Base-by-base conservation (phyloP, 2,329 filamentous ascomycete genomes). In the Neofusicoccum sp. region DNA sequence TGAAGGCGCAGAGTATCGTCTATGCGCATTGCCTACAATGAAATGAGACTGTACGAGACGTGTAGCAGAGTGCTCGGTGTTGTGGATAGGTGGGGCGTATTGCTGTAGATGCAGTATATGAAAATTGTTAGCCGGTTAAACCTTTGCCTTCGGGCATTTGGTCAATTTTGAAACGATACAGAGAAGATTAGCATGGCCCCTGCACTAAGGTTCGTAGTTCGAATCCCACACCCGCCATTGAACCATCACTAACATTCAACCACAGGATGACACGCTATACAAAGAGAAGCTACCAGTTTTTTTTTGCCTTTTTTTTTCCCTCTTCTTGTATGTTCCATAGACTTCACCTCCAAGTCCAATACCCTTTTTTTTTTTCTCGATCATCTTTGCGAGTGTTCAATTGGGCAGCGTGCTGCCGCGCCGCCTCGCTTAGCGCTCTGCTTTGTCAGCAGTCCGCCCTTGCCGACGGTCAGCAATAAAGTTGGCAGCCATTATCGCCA, bases 171-270 rank as follows among this genome's bases (percentile, higher is more conserved):
- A 75, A 77, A 77, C 75, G 73, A 78, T 77, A 78, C 76, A 78
- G 76, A 78, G 77, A 79, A 78, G 77, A 79, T 80, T 80, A 81
- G 78, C 78, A 83, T 83, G 79, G 79, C 79, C 79, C 85, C 85
- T 87, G 85, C 85, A 87, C 91, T 93, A 94, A 94, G 91, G 91
- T 22, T 22, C 22, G 22, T 22, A 22, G 22, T 22, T 22, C 22
- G 22, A 37, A 37, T 37, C 36, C 11, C 36, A 37, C 36, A 7
- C 3, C 6, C 36, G 36, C 11, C 36, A 12, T 12, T 37, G 6
- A 3, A 37, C 36, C 36, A 37, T 37, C 11, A 37, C 36, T 37
- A 37, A 37, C 36, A 37, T 37, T 37, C 36, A 6, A 37, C 22
- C 22, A 3, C 36, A 37, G 48, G 59, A 62, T 54, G 59, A 62